These are phyloP conservation scores for Prunus mongolica DNA, from an alignment of 306 rosid species.

Conservation along the genomic window DNA sequence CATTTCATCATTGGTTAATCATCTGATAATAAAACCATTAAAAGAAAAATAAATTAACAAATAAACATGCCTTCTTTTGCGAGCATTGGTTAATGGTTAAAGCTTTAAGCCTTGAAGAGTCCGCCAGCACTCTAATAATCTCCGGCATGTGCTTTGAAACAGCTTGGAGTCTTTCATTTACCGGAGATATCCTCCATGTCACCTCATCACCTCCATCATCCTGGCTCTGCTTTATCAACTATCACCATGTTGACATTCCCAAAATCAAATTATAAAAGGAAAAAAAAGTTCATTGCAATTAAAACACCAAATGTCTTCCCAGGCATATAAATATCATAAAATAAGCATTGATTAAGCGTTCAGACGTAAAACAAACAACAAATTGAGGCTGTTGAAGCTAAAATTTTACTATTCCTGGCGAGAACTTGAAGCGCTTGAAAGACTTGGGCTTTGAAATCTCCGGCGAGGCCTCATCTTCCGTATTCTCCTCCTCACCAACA, in stretches of 20 bases:
- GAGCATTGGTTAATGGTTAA: constrained; percentile 45
- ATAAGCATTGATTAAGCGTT: background rate
- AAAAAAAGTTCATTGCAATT: background rate
- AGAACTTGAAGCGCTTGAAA: constrained; percentile 72
- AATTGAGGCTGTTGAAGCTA: background rate
- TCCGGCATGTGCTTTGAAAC: constrained; percentile 69
- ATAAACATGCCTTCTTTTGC: constrained; percentile 48
- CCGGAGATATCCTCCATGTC: constrained; percentile 93
- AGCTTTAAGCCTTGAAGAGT: constrained; percentile 60
- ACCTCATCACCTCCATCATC: constrained; percentile 78
- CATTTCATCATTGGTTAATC: constrained; percentile 24
- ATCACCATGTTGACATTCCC: constrained; percentile 20
- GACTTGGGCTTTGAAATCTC: constrained; percentile 52
- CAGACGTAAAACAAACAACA: background rate
- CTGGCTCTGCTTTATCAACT: constrained; percentile 92
- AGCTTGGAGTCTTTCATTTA: constrained; percentile 78
- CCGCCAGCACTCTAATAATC: constrained; percentile 64
- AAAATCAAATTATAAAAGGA: constrained; percentile 7
- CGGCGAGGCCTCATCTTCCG: constrained; percentile 49
- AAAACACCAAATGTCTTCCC: background rate
- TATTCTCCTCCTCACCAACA: constrained; percentile 11
- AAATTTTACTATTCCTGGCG: constrained; percentile 82
- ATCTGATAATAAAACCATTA: background rate
- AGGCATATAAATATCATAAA: background rate
- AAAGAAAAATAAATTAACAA: background rate